Evolutionary conservation across 2,329 filamentous ascomycete genomes (phyloP), one percentile per base, ranked within the genome.

Genomic region (Aspergillus sp.): DNA sequence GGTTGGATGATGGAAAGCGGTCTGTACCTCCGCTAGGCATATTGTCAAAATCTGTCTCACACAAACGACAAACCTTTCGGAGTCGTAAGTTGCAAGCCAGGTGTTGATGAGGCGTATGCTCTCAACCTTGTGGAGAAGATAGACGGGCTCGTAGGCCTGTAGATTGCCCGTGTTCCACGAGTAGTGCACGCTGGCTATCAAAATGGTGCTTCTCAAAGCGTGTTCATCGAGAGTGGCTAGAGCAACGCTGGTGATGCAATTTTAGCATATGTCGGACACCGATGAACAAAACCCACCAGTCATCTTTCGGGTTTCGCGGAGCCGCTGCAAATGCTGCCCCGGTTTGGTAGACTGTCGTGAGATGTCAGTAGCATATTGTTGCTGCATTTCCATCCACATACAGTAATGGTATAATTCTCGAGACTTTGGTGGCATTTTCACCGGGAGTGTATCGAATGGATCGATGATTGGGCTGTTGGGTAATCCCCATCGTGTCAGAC

Each of bases 351-450:
- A 48, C 46, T 48, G 43, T 23, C 21, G 21, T 23, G 21, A 23
- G 25, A 47, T 14, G 31, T 10, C 31, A 32, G 38, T 20, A 2
- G 21, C 21, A 23, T 23, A 23, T 23, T 23, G 21, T 23, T 23
- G 21, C 21, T 7, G 21, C 0, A 36, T 21, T 25, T 3, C 17
- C 31, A 21, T 25, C 29, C 23, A 29, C 46, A 29, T 29, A 48
- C 46, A 48, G 46, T 48, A 48, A 38, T 48, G 29, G 14, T 48
- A 48, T 21, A 48, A 29, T 40, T 48, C 46, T 11, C 34, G 46
- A 17, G 46, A 48, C 20, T 25, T 38, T n/a, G 41, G 41, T 5
- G 46, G 46, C 46, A 48, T 48, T 25, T 48, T 48, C 6, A 48
- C 20, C 3, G 46, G 46, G 16, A 48, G 46, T 16, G 34, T 40